A percentile compares a stretch with the other conserved stretches of the same genome.
Evolutionary conservation across 148 eudicot species (phyloP).

Genomic region (Polygonum aviculare): DNA sequence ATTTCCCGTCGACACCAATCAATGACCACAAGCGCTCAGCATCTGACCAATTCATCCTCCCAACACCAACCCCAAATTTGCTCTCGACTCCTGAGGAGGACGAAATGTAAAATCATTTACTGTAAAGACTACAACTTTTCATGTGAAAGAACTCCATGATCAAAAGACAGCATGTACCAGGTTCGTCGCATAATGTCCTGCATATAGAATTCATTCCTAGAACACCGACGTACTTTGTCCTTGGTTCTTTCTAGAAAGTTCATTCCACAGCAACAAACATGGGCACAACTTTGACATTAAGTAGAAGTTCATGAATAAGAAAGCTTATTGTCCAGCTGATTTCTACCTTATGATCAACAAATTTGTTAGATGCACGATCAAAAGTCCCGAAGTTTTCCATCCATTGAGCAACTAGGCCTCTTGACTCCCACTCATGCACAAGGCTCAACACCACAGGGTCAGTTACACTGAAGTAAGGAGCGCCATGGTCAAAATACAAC

Average conservation of each 20-base stretch:
- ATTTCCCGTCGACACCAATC: conserved; percentile 52
- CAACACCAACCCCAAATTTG: conserved; percentile 69
- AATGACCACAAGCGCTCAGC: conserved; percentile 59
- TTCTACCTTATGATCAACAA: conserved; percentile 21
- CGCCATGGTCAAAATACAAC: conserved; percentile 83
- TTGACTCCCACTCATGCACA: conserved; percentile 67
- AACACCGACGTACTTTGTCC: conserved; percentile 75
- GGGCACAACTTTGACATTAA: neutral
- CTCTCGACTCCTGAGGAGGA: conserved; percentile 46
- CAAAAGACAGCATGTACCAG: conserved; percentile 37
- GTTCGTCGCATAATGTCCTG: conserved; percentile 61
- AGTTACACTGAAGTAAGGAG: conserved; percentile 64
- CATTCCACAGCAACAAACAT: neutral
- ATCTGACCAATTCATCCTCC: conserved; percentile 64
- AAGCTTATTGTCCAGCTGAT: neutral
- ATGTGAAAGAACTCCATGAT: conserved; percentile 1
- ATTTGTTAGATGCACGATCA: conserved; percentile 51
- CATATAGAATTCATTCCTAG: conserved; percentile 97
- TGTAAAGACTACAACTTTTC: conserved; percentile 5
- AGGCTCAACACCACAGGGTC: conserved; percentile 45
- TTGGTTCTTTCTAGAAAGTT: conserved; percentile 46
- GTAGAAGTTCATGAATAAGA: neutral
- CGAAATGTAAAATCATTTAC: neutral
- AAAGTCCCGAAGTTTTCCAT: conserved; percentile 65
- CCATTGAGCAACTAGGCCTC: conserved; percentile 84